Percentiles rank a stretch among this genome's conserved stretches.
These are phyloP conservation scores for Mycena rebaudengoi DNA, from an alignment of 768 basidiomycete genomes.

Conservation along the genomic window DNA sequence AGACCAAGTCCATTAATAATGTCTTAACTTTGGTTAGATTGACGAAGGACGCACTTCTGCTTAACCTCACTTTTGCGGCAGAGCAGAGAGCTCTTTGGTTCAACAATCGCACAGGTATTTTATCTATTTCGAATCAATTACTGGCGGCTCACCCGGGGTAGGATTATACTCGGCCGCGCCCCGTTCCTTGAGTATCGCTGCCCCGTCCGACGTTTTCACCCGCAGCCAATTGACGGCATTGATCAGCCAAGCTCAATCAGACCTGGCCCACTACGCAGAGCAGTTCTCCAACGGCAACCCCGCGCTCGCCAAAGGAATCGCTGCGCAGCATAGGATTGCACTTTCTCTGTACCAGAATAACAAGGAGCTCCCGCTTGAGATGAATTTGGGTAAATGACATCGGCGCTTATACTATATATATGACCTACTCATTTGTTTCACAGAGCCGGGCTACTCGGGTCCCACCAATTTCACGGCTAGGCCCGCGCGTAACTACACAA, in stretches of 20 bases:
- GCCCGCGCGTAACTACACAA: slow-evolving; percentile 39
- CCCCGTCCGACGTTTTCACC: slow-evolving; percentile 37
- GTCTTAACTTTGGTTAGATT: slow-evolving; percentile 22
- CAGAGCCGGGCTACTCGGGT: slow-evolving; percentile 45
- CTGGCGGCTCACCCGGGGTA: slow-evolving; percentile 5
- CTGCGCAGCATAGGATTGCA: slow-evolving; percentile 36
- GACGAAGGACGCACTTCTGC: slow-evolving; percentile 35
- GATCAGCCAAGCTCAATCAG: slow-evolving; percentile 28
- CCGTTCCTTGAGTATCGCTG: slow-evolving; percentile 38
- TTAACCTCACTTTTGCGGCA: slow-evolving; percentile 31
- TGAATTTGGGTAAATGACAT: slow-evolving; percentile 36
- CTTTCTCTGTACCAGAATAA: slow-evolving; percentile 34
- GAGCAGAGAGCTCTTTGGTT: slow-evolving; percentile 39
- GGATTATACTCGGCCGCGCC: slow-evolving; percentile 41
- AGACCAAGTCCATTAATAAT: neutral
- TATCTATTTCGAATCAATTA: neutral
- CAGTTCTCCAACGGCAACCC: slow-evolving; percentile 43
- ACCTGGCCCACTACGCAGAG: slow-evolving; percentile 33
- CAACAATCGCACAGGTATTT: slow-evolving; percentile 38
- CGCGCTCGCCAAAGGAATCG: slow-evolving; percentile 38
- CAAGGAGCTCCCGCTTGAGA: slow-evolving; percentile 35
- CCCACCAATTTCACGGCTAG: slow-evolving; percentile 32
- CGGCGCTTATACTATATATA: neutral
- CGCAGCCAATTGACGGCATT: slow-evolving; percentile 22
- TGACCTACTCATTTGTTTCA: neutral